Evolutionary conservation across 2,329 filamentous ascomycete genomes (phyloP), one percentile per base, ranked within the genome.

Genomic region (Biscogniauxia sp.): DNA sequence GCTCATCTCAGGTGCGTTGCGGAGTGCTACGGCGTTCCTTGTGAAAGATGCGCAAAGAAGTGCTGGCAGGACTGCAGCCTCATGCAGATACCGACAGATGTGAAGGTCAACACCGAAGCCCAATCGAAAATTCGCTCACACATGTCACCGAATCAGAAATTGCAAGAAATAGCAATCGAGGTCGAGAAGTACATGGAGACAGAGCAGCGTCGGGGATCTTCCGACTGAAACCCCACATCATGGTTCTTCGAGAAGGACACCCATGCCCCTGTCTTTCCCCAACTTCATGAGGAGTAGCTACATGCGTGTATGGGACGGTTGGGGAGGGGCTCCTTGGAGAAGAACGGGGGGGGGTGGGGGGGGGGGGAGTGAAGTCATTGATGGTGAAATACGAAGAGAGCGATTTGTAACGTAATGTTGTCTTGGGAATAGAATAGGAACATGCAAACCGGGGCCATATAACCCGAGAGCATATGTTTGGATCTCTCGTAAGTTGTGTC

Each of bases 1-100:
- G 64, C 66, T 11, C 66, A 68, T 23, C 53, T 68, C 45, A 53
- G 62, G 57, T 68, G 66, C 17, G 64, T 68, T 32, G 66, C 66
- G 1, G 60, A 64, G 19, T 53, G 61, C 2, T 64, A 65, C 37
- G 66, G 66, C 1, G 58, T 64, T 28, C 61, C 66, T 15, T 68
- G 66, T 45, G 66, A 64, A 54, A 55, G 66, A 11, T 68, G 66
- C 55, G 62, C 62, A 15, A 66, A 65, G 60, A 68, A 65, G 37
- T 56, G 54, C 6, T 61, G 57, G 62, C 9, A 37, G 8, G 57
- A 63, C n/a, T 64, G 64, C 37, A 63, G 65, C 45, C 49, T 57
- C 17, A 17, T 57, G 55, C 45, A 32, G 20, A 17, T 37, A 2
- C 55, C 55, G 4, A n/a, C 20, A 8, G 19, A 51, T 5, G 2